Evolutionary conservation across 306 rosid genomes (phyloP).

Genomic region (Cucurbita maxima): DNA sequence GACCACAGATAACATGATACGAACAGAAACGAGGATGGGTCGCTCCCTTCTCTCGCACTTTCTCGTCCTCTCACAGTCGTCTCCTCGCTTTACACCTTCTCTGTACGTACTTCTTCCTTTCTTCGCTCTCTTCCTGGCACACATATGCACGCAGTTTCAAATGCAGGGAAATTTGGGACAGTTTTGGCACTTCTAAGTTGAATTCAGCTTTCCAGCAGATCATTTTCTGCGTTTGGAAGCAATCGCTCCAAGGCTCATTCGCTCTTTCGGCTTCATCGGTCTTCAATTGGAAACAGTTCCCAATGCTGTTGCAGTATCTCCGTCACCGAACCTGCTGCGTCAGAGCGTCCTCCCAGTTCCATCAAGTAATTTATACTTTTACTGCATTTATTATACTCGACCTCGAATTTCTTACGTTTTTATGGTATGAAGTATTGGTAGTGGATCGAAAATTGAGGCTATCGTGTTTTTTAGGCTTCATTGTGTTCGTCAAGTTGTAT

Average conservation of each 20-base stretch:
- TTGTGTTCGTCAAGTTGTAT: not conserved
- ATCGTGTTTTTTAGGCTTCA: not conserved
- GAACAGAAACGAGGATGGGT: slow-evolving; percentile 25
- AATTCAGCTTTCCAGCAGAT: slow-evolving; percentile 24
- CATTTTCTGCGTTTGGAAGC: slow-evolving; percentile 19
- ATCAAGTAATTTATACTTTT: slow-evolving; percentile 30
- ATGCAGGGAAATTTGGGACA: not conserved
- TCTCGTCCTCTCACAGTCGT: slow-evolving; percentile 26
- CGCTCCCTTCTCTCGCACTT: slow-evolving; percentile 31
- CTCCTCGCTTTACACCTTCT: slow-evolving; percentile 25
- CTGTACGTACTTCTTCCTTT: slow-evolving; percentile 14
- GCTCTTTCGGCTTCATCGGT: slow-evolving; percentile 17
- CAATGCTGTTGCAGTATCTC: slow-evolving; percentile 38
- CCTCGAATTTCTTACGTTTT: not conserved
- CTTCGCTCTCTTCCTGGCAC: not conserved
- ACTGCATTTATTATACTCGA: not conserved
- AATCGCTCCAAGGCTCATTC: slow-evolving; percentile 1
- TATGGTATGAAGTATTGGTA: not conserved
- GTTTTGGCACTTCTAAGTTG: not conserved
- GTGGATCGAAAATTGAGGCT: not conserved
- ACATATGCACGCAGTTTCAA: not conserved
- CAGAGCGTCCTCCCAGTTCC: slow-evolving; percentile 31
- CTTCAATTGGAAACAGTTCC: slow-evolving; percentile 8
- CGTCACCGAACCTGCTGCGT: slow-evolving; percentile 13
- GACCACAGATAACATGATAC: not conserved